phyloP scores from a whole-genome alignment of 192 early-diverging fungal species.

The Backusella morwellensis region DNA sequence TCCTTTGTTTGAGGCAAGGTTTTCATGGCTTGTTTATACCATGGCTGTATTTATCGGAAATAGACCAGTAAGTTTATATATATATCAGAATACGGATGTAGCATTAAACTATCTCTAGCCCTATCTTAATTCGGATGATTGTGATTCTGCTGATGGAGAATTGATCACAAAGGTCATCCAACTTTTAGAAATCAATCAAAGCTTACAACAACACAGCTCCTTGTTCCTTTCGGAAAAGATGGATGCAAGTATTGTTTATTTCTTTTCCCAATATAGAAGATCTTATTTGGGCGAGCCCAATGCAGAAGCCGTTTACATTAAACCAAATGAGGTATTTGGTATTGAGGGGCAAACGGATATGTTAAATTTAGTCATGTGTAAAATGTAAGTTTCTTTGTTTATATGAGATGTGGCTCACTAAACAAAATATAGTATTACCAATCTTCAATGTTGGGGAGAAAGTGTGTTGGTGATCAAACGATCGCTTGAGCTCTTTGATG shows the following conservation, averaged over 20 bases:
- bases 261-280: constrained; percentile 73
- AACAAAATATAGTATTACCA: constrained; percentile 45
- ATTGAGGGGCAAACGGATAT: constrained; percentile 60
- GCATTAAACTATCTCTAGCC: constrained; percentile 33
- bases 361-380: constrained; percentile 61
- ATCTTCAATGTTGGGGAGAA: constrained; percentile 61
- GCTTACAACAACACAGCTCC: constrained; percentile 45
- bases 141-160: constrained; percentile 74
- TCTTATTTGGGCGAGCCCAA: constrained; percentile 73
- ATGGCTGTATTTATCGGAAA: constrained; percentile 66
- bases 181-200: constrained; percentile 66
- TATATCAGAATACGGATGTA: neutral
- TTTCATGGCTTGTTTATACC: constrained; percentile 82
- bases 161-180: constrained; percentile 66
- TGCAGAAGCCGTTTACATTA: constrained; percentile 53
- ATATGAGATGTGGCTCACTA: neutral
- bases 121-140: constrained; percentile 69
- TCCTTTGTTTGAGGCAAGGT: constrained; percentile 54
- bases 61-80: constrained; percentile 49
- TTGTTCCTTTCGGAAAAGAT: constrained; percentile 56
- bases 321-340: constrained; percentile 62
- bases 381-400: constrained; percentile 44
- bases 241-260: constrained; percentile 72
- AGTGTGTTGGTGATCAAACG: constrained; percentile 53
- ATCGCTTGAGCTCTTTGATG: constrained; percentile 72